Evolutionary conservation across 2,329 filamentous ascomycete species (phyloP), one percentile per base, ranked within the genome.

Genomic region (Fusarium sp.): DNA sequence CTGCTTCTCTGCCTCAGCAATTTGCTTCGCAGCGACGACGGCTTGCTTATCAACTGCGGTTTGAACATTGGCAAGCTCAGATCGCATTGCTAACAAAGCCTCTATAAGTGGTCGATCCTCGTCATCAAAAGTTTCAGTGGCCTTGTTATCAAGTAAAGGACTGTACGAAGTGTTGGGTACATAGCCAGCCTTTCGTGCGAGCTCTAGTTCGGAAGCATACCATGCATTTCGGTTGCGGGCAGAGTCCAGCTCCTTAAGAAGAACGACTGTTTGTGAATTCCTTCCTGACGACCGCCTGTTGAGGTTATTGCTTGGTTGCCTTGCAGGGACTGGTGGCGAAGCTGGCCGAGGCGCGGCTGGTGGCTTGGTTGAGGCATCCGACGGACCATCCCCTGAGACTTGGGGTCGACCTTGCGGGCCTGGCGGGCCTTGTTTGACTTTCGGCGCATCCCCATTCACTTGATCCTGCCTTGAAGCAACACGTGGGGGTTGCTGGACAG

Each of bases 1-100:
- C 82, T 99, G 96, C 78, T 93, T 95, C 79, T 99, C 96, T 2
- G 97, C 92, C 78, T 98, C 95, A 3, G 95, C 95, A 67, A 99
- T 95, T 67, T 95, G 90, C 79, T 92, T 95, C 0, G 95, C 94
- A 11, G 96, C 95, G 59, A 93, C 84, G 10, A 93, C 86, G 15
- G 94, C 92, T 81, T 98, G 96, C 73, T 93, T 90, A 73, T 98
- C 95, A 52, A 99, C 92, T 1, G 94, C 93, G 16, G 86, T 89
- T 79, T 99, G 97, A 45, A 99, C 95, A 66, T 95, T 96, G 25
- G 91, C 89, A 15, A 99, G 85, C 77, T 99, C 96, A 9, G 91
- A 88, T 63, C 94, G 91, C 94, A 99, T 98, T 22, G 92, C 91
- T 60, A 99, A 83, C 51, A 99, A 88, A 9, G 96, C 96, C 80